These are phyloP conservation scores for Elasticomyces elasticus DNA, from an alignment of 495 filamentous ascomycete species.

Conservation along the genomic window DNA sequence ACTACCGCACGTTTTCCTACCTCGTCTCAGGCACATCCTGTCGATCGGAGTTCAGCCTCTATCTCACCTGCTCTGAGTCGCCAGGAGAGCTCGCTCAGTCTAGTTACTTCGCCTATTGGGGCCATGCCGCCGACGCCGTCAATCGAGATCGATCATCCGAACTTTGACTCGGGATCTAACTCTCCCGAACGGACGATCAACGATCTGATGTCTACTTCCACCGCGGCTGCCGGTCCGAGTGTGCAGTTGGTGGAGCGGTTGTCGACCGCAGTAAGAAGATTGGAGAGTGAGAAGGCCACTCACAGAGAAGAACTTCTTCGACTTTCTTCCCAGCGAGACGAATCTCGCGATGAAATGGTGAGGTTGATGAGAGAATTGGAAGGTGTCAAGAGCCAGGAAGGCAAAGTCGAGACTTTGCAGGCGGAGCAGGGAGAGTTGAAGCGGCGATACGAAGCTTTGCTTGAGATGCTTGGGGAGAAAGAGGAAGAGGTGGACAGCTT, in stretches of 20 bases:
- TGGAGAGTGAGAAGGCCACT: constrained; percentile 83
- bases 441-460: constrained; percentile 71
- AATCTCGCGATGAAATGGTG: constrained; percentile 83
- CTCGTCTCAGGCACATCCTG: constrained; percentile 25
- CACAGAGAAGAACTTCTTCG: constrained; percentile 74
- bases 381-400: constrained; percentile 49
- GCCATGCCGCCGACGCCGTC: constrained; percentile 38
- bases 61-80: constrained; percentile 19
- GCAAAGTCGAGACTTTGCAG: constrained; percentile 55
- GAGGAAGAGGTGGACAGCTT: constrained; percentile 89
- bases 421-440: constrained; percentile 52
- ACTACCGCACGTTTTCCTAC: not conserved
- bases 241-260: constrained; percentile 96
- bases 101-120: constrained; percentile 17
- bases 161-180: constrained; percentile 57
- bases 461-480: constrained; percentile 96
- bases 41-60: constrained; percentile 5
- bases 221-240: constrained; percentile 78
- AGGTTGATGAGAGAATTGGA: constrained; percentile 78
- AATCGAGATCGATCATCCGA: constrained; percentile 48
- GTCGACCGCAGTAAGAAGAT: constrained; percentile 78
- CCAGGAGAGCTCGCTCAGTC: constrained; percentile 28
- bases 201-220: constrained; percentile 82
- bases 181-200: constrained; percentile 64
- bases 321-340: constrained; percentile 73